Evolutionary conservation across 352 stramenopile genomes (phyloP).

Genomic region (Thraustochytrium striatum): DNA sequence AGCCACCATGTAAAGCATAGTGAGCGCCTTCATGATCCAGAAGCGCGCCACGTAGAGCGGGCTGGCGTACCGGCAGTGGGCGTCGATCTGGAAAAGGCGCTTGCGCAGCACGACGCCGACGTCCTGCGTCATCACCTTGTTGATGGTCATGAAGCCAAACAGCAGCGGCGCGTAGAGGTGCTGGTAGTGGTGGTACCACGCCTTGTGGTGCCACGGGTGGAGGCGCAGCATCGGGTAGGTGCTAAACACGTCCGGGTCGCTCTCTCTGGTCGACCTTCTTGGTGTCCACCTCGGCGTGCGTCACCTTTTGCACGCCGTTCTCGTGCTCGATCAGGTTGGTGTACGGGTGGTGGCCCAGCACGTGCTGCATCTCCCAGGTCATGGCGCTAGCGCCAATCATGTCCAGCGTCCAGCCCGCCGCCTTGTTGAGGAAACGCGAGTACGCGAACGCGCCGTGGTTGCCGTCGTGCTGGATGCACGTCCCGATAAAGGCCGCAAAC

Average conservation of each 20-base stretch:
- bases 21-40: slow-evolving; percentile 75
- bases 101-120: slow-evolving; percentile 76
- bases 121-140: slow-evolving; percentile 82
- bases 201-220: slow-evolving; percentile 57
- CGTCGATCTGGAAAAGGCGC: slow-evolving; percentile 77
- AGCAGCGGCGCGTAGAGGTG: slow-evolving; percentile 85
- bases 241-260: slow-evolving; percentile 83
- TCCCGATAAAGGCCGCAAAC: slow-evolving; percentile 56
- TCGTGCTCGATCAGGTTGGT: slow-evolving; percentile 76
- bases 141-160: slow-evolving; percentile 86
- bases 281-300: neutral
- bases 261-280: slow-evolving; percentile 52
- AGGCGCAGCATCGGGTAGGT: slow-evolving; percentile 72
- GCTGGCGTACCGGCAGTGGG: slow-evolving; percentile 60
- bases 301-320: slow-evolving; percentile 31
- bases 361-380: slow-evolving; percentile 90
- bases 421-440: slow-evolving; percentile 65
- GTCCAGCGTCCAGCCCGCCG: slow-evolving; percentile 75
- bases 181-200: slow-evolving; percentile 83
- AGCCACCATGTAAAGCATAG: slow-evolving; percentile 78
- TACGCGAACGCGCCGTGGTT: slow-evolving; percentile 80
- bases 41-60: slow-evolving; percentile 61
- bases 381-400: slow-evolving; percentile 84
- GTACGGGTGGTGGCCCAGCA: slow-evolving; percentile 90
- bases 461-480: slow-evolving; percentile 73